Evolutionary conservation across 305 asterid genomes (phyloP).

Genomic region (Euphrasia arctica): DNA sequence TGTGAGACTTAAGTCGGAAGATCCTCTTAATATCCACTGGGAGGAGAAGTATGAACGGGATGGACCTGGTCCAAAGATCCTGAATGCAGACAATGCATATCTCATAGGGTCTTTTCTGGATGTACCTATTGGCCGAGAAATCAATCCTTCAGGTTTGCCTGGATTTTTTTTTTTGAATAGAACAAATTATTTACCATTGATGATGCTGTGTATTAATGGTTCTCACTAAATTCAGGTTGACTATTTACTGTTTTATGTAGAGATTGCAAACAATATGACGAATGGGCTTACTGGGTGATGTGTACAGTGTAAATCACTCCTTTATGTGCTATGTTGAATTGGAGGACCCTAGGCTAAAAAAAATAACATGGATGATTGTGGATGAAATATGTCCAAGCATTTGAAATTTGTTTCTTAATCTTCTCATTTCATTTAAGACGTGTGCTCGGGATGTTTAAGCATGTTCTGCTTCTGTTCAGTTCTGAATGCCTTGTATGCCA

Average conservation of each 20-base stretch:
- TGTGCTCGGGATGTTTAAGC: constrained; percentile 12
- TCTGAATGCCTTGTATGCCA: not conserved
- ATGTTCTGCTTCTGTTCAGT: constrained; percentile 2
- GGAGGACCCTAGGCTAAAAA: not conserved
- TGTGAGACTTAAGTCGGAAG: constrained; percentile 81
- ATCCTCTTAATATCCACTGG: constrained; percentile 72
- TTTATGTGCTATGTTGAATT: not conserved
- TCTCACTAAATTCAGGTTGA: constrained; percentile 6
- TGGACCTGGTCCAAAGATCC: constrained; percentile 55
- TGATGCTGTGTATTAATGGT: not conserved
- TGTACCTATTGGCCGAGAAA: constrained; percentile 88
- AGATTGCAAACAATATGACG: constrained; percentile 2
- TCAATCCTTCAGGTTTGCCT: constrained; percentile 60
- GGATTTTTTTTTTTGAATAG: constrained; percentile 17
- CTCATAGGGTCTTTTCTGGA: constrained; percentile 84
- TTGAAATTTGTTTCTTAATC: constrained; percentile 2
- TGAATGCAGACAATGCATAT: constrained; percentile 54
- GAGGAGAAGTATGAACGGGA: constrained; percentile 78
- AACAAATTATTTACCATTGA: not conserved
- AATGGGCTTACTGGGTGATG: constrained; percentile 14
- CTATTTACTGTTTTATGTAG: not conserved
- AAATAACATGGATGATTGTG: not conserved
- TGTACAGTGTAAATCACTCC: constrained; percentile 7
- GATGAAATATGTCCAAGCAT: constrained; percentile 1
- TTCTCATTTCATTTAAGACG: constrained; percentile 3